These are phyloP conservation scores for Hysterium pulicare DNA, from an alignment of 2,329 filamentous ascomycete genomes.

Conservation along the genomic window DNA sequence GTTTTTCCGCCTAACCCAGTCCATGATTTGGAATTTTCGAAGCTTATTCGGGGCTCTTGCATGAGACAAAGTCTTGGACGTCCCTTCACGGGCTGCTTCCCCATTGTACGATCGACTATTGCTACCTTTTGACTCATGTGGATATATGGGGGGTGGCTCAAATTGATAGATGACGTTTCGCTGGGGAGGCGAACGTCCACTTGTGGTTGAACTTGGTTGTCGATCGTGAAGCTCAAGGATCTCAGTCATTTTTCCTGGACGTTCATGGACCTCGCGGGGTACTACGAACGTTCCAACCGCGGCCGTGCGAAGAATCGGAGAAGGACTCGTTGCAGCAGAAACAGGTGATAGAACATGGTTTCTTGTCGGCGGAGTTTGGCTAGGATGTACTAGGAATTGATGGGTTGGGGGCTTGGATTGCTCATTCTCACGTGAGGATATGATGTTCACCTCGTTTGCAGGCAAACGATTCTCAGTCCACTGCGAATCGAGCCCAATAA, in stretches of 20 bases:
- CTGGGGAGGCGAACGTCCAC: background rate
- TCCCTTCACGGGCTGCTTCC: slow-evolving; percentile 10
- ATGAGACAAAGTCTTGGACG: slow-evolving; percentile 18
- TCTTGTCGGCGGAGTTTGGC: slow-evolving; percentile 5
- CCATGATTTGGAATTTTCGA: slow-evolving; percentile 28
- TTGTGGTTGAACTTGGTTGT: slow-evolving; percentile 4
- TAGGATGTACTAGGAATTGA: too few relatives aligned
- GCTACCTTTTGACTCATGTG: background rate
- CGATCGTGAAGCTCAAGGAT: slow-evolving; percentile 31
- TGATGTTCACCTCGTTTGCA: background rate
- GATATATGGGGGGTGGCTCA: background rate
- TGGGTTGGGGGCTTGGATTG: background rate
- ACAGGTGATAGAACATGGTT: slow-evolving; percentile 22
- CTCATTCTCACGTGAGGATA: background rate
- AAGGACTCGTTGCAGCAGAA: slow-evolving; percentile 26
- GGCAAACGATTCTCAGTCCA: background rate
- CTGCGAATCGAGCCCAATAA: slow-evolving; percentile 6
- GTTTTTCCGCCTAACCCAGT: slow-evolving; percentile 17
- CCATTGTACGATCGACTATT: background rate
- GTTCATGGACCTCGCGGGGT: slow-evolving; percentile 27
- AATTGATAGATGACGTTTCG: background rate
- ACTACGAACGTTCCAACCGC: slow-evolving; percentile 31
- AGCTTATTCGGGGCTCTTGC: slow-evolving; percentile 27
- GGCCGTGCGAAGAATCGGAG: slow-evolving; percentile 30
- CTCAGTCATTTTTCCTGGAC: slow-evolving; percentile 22